Percentiles rank a stretch among this genome's conserved stretches.
Conservation (phyloP, 1,284 basidiomycete genomes). For the Austroboletus rostrupii region DNA sequence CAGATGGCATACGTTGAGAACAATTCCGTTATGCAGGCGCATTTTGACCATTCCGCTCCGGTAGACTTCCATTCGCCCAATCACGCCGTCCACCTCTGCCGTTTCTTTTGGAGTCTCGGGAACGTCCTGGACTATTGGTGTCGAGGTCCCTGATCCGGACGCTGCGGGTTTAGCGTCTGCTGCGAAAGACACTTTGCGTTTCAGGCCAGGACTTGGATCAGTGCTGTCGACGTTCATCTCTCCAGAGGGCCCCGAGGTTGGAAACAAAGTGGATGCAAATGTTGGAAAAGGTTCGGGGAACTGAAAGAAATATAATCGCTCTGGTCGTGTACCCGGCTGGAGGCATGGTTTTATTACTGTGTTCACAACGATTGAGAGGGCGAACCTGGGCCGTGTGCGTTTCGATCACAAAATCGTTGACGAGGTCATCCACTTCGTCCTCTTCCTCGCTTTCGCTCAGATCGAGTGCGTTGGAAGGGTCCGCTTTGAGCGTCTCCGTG, state of each 20-base stretch:
- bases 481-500: constrained; percentile 40
- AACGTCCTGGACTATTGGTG: constrained; percentile 18
- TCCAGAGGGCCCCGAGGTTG: constrained; percentile 16
- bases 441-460: constrained; percentile 84
- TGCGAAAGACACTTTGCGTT: constrained; percentile 60
- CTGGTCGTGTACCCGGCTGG: constrained; percentile 48
- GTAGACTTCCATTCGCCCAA: constrained; percentile 81
- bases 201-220: constrained; percentile 23
- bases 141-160: constrained; percentile 27
- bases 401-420: constrained; percentile 70
- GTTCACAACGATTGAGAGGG: constrained; percentile 7
- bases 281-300: constrained; percentile 87
- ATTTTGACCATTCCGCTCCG: constrained; percentile 85
- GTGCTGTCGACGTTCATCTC: constrained; percentile 29
- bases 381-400: constrained; percentile 40
- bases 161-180: constrained; percentile 48
- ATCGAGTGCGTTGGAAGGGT: constrained; percentile 72
- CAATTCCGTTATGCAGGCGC: constrained; percentile 72
- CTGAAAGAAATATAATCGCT: constrained; percentile 86
- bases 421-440: constrained; percentile 80
- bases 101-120: constrained; percentile 32
- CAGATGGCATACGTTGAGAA: constrained; percentile 66
- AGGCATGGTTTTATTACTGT: neutral
- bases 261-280: constrained; percentile 44
- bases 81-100: constrained; percentile 65